Conservation (phyloP, 1,284 basidiomycete species). For the Filobasidium uniguttulatum region DNA sequence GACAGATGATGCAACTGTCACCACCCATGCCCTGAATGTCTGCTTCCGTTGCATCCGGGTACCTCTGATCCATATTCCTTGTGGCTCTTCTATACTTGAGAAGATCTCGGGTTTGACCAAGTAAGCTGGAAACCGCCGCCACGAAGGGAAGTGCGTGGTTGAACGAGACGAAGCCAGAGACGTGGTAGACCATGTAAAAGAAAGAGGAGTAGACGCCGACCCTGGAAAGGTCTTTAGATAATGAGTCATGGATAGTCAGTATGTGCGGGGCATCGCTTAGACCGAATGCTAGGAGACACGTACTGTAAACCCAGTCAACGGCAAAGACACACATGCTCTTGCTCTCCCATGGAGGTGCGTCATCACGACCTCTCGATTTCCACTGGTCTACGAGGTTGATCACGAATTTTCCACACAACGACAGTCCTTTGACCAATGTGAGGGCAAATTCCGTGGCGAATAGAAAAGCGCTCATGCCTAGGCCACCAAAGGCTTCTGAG, state of each 20-base stretch:
- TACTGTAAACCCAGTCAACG: conserved; percentile 80
- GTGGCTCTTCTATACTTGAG: conserved; percentile 87
- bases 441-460: conserved; percentile 59
- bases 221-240: conserved; percentile 43
- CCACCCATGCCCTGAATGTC: conserved; percentile 72
- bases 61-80: conserved; percentile 89
- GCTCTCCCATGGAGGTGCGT: conserved; percentile 87
- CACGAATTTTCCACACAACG: conserved; percentile 70
- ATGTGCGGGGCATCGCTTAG: not conserved
- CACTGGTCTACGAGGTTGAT: conserved; percentile 70
- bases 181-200: conserved; percentile 79
- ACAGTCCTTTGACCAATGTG: conserved; percentile 58
- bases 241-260: not conserved
- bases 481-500: too few species aligned
- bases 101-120: conserved; percentile 70
- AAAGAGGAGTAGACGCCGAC: conserved; percentile 86
- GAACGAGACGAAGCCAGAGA: conserved; percentile 78
- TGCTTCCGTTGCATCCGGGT: conserved; percentile 80
- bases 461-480: not conserved
- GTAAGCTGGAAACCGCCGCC: conserved; percentile 81
- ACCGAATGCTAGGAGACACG: not conserved
- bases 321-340: conserved; percentile 97
- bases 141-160: conserved; percentile 96
- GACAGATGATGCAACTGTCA: conserved; percentile 91
- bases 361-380: conserved; percentile 66